Evolutionary conservation across 2,329 filamentous ascomycete species (phyloP), one percentile per base, ranked within the genome.

Genomic region (Myotisia sp.): DNA sequence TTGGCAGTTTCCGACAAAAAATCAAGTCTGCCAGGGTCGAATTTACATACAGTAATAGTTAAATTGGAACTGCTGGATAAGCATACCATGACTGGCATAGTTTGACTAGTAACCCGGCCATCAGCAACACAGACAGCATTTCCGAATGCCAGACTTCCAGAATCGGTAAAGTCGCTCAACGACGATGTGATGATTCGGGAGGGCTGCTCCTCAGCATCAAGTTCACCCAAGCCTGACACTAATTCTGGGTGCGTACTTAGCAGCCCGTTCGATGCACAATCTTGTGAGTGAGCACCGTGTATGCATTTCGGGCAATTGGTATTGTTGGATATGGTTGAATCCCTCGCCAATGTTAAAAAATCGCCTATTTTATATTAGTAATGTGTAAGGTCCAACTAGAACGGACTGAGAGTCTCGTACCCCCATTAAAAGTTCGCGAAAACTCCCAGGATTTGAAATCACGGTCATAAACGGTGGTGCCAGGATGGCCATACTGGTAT

Each of bases 401-500:
- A n/a, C n/a, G n/a, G n/a, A n/a, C n/a, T n/a, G n/a, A n/a, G n/a
- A n/a, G n/a, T n/a, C n/a, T n/a, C n/a, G n/a, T n/a, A n/a, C n/a
- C n/a, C 14, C 40, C 47, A 21, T 42, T 43, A 22, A 55, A 47
- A 1, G 49, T 50, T 30, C 65, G 59, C 32, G 53, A 47, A 44
- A 68, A 70, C n/a, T 44, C 44, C 70, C 70, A 74, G 36, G 52
- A 41, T 27, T 58, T 54, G 5, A 55, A 55, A 4, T 68, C 60
- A 2, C 58, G 38, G 36, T 63, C 50, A 48, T 74, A 75, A n/a
- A 50, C 45, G 29, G 64, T 56, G 42, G 55, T 56, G 44, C 70
- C 70, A 37, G 70, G 55, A 46, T 72, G 67, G 56, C 71, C 71
- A 54, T 71, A 74, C 40, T 66, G 65, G 34, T 74, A 24, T 24